phyloP scores from a whole-genome alignment of 2,329 filamentous ascomycete genomes.

The Fusarium algeriense region DNA sequence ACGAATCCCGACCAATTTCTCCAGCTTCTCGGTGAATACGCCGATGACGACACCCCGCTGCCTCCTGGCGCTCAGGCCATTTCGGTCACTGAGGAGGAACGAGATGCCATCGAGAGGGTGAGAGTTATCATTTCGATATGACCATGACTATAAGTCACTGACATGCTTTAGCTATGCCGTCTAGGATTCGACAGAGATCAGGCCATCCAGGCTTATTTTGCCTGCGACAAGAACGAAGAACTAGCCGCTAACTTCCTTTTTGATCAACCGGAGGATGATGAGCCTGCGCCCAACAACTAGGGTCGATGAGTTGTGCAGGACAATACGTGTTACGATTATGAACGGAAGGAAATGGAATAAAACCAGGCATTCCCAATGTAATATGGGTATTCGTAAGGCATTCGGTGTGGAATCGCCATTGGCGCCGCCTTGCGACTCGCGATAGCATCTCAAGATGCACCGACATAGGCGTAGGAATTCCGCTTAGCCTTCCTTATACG shows the following conservation, averaged over 20 bases:
- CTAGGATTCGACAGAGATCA: constrained; percentile 93
- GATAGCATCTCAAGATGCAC: constrained; percentile 33
- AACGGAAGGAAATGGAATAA: constrained; percentile 40
- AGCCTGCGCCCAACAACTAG: constrained; percentile 62
- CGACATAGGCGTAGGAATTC: constrained; percentile 31
- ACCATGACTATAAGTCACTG: constrained; percentile 48
- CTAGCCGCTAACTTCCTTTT: constrained; percentile 98
- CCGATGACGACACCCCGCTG: constrained; percentile 83
- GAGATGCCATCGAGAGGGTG: constrained; percentile 96
- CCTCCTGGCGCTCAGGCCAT: constrained; percentile 92
- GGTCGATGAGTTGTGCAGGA: constrained; percentile 41
- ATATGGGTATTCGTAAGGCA: constrained; percentile 41
- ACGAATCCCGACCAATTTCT: constrained; percentile 95
- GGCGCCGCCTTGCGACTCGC: constrained; percentile 32
- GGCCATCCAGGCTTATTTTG: constrained; percentile 98
- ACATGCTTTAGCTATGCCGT: constrained; percentile 77
- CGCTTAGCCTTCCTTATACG: constrained; percentile 32
- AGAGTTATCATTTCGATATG: constrained; percentile 38
- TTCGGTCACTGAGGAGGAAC: constrained; percentile 93
- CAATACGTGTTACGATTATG: constrained; percentile 45
- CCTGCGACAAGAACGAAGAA: constrained; percentile 99
- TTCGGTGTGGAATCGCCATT: constrained; percentile 37
- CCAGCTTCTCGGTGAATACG: constrained; percentile 87
- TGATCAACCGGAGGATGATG: constrained; percentile 92
- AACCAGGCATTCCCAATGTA: constrained; percentile 43